Percentiles rank a stretch among this genome's conserved stretches.
Conservation (phyloP, 352 stramenopile species). For the Phytophthora foliorum region DNA sequence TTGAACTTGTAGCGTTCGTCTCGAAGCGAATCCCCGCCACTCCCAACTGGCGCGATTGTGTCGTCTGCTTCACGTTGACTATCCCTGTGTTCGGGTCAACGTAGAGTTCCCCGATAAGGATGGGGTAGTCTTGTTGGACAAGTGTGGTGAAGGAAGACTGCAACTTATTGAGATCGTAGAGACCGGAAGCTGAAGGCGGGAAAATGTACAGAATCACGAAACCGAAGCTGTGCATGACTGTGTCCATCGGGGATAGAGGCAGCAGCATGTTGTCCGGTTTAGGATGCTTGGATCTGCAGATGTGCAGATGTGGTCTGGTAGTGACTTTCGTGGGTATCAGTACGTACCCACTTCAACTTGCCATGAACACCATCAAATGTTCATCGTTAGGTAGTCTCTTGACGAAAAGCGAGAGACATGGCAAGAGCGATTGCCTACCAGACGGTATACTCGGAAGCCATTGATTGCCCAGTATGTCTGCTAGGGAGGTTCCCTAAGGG, state of each 20-base stretch:
- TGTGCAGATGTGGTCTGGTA: too few species aligned
- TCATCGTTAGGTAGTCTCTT: too few species aligned
- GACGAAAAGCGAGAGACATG: too few species aligned
- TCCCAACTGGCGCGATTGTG: conserved; percentile 8
- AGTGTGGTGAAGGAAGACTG: conserved; percentile 38
- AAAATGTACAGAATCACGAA: conserved; percentile 73
- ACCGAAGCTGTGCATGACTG: conserved; percentile 52
- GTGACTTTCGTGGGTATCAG: background rate
- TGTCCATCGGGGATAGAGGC: conserved; percentile 61
- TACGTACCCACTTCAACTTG: background rate
- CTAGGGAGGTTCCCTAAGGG: too few species aligned
- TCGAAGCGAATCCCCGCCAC: conserved; percentile 46
- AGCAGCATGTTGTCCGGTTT: conserved; percentile 15
- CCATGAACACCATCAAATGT: too few species aligned
- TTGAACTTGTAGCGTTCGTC: conserved; percentile 11
- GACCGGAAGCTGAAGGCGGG: conserved; percentile 17
- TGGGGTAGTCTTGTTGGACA: conserved; percentile 53
- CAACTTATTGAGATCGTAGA: conserved; percentile 48
- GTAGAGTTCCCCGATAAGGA: conserved; percentile 44
- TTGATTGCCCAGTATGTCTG: too few species aligned
- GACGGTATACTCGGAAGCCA: too few species aligned
- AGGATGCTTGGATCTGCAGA: background rate
- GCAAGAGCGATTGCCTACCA: too few species aligned
- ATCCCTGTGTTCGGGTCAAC: conserved; percentile 35
- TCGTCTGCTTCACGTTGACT: conserved; percentile 43